A percentile compares a stretch with the other conserved stretches of the same genome.
phyloP scores from a whole-genome alignment of 2,329 filamentous ascomycete species.

The Cercospora sojina region DNA sequence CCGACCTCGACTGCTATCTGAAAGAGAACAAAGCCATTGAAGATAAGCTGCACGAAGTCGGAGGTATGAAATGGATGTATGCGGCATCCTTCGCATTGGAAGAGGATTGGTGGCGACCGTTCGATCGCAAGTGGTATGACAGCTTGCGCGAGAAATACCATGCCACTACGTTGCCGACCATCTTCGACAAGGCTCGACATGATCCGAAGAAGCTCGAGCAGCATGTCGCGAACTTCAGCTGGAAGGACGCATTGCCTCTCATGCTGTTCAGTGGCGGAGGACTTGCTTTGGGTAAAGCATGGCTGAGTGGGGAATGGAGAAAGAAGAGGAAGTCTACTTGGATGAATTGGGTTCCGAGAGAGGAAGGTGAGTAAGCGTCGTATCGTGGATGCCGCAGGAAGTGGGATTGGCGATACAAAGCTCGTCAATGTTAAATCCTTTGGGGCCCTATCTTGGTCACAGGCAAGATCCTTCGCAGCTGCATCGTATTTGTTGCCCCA shows the following conservation, averaged over 20 bases:
- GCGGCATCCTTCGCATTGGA: conserved; percentile 67
- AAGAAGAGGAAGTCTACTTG: conserved; percentile 14
- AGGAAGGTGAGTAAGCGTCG: neutral
- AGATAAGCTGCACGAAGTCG: conserved; percentile 56
- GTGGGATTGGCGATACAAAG: neutral
- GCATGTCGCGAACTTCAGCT: neutral
- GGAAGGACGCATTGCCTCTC: conserved; percentile 1
- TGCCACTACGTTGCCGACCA: conserved; percentile 61
- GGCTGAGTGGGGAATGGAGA: conserved; percentile 9
- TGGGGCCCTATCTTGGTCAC: neutral
- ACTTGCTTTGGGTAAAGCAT: conserved; percentile 6
- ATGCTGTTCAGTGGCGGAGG: neutral
- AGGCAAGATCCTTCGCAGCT: neutral
- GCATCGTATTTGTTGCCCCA: neutral
- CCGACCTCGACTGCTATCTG: conserved; percentile 49
- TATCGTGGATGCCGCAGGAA: neutral
- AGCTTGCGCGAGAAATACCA: conserved; percentile 60
- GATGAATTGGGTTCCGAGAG: conserved; percentile 13
- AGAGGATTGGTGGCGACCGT: conserved; percentile 65
- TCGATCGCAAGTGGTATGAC: conserved; percentile 61
- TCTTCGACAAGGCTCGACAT: conserved; percentile 66
- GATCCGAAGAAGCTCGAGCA: conserved; percentile 8
- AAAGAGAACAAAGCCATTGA: conserved; percentile 61
- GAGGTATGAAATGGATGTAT: conserved; percentile 69
- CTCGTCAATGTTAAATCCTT: neutral